phyloP scores from a whole-genome alignment of 805 yeast genomes.

The Candida nonsorbophila region DNA sequence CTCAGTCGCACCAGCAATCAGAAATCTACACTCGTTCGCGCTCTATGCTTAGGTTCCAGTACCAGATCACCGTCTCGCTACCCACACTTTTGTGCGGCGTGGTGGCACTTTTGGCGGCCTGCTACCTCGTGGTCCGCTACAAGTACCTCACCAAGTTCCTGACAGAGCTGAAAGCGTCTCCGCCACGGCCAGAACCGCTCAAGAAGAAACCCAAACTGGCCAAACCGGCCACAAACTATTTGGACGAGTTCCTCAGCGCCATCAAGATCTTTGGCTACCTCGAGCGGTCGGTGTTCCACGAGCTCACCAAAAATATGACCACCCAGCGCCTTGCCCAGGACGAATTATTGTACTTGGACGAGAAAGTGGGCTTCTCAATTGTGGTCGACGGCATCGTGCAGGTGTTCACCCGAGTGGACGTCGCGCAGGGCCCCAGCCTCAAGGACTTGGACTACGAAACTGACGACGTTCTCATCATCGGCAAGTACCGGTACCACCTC shows the following conservation, averaged over 20 bases:
- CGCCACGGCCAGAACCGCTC: too few relatives aligned
- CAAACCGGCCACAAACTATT: constrained; percentile 52
- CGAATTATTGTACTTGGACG: constrained; percentile 70
- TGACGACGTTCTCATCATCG: constrained; percentile 43
- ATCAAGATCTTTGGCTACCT: constrained; percentile 91
- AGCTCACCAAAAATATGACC: constrained; percentile 84
- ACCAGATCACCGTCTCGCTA: too few relatives aligned
- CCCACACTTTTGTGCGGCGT: too few relatives aligned
- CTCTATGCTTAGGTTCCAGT: too few relatives aligned
- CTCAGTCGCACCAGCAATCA: too few relatives aligned
- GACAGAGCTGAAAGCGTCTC: too few relatives aligned
- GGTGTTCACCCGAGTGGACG: constrained; percentile 56
- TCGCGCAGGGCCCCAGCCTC: constrained; percentile 8
- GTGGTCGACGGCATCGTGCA: constrained; percentile 90
- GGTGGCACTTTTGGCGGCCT: too few relatives aligned
- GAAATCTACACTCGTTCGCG: too few relatives aligned
- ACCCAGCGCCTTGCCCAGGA: constrained; percentile 77
- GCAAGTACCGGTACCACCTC: constrained; percentile 62
- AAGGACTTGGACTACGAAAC: constrained; percentile 25
- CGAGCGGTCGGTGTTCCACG: constrained; percentile 87
- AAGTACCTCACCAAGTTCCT: too few relatives aligned
- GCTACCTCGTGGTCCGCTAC: too few relatives aligned
- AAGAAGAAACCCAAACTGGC: constrained; percentile 16
- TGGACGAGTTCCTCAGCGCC: constrained; percentile 87
- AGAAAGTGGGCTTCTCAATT: constrained; percentile 78